phyloP scores from a whole-genome alignment of 2,329 filamentous ascomycete genomes.

The Aureobasidium sp. region DNA sequence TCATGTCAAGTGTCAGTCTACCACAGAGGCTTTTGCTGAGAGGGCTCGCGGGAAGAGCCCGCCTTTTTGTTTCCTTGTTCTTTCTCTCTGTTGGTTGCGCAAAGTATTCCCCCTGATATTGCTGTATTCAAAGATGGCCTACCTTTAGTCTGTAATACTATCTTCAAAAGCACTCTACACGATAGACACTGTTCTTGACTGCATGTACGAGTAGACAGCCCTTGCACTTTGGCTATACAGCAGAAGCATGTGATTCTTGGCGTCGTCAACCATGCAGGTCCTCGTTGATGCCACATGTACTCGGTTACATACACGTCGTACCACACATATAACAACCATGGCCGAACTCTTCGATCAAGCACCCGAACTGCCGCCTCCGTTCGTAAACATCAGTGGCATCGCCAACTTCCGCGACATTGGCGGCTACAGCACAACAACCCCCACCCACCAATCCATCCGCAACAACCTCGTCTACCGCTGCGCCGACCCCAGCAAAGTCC shows the following conservation, averaged over 20 bases:
- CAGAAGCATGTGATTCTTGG: conserved; percentile 8
- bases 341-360: conserved; percentile 8
- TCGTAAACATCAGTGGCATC: conserved; percentile 45
- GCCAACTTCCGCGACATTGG: conserved; percentile 63
- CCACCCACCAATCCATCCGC: conserved; percentile 40
- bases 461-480: conserved; percentile 55
- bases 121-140: conserved; percentile 12
- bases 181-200: not conserved
- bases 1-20: conserved; percentile 2
- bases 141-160: conserved; percentile 13
- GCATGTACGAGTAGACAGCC: not conserved
- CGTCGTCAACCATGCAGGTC: not conserved
- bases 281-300: not conserved
- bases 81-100: not conserved
- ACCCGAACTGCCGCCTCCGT: conserved; percentile 22
- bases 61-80: conserved; percentile 9
- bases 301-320: not conserved
- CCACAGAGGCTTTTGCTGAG: not conserved
- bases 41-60: conserved; percentile 2
- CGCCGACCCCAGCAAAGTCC: conserved; percentile 55
- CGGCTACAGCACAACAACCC: conserved; percentile 37
- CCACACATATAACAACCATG: not conserved
- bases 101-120: conserved; percentile 13
- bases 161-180: not conserved
- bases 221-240: not conserved